These are phyloP conservation scores for Viridothelium virens DNA, from an alignment of 495 filamentous ascomycete species.

Conservation along the genomic window DNA sequence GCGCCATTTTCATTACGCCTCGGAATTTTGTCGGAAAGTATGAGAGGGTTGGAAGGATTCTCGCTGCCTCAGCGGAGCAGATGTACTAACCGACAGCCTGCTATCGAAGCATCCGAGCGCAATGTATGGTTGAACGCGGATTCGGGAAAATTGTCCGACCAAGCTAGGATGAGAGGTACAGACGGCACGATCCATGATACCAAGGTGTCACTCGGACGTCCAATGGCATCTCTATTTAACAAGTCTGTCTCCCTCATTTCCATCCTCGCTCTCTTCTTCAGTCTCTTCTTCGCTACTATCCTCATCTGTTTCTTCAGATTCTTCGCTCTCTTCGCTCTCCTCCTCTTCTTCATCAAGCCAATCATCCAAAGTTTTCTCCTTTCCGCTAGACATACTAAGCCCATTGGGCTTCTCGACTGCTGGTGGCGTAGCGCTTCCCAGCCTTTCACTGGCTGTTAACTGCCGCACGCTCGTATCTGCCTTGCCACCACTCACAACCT, in stretches of 20 bases:
- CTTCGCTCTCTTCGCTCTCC: constrained; percentile 44
- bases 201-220: neutral
- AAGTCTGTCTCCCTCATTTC: constrained; percentile 40
- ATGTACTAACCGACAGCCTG: too few species aligned
- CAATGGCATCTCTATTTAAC: constrained; percentile 29
- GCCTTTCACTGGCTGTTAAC: constrained; percentile 21
- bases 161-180: neutral
- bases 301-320: constrained; percentile 39
- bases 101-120: neutral
- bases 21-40: neutral
- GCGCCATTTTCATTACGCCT: neutral
- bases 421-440: constrained; percentile 16
- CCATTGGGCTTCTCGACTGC: constrained; percentile 20
- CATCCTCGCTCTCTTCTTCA: constrained; percentile 42
- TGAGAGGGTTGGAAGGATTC: neutral
- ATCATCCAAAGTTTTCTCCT: constrained; percentile 74
- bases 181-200: neutral
- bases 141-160: neutral
- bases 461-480: constrained; percentile 34
- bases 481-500: constrained; percentile 20
- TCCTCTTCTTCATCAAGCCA: constrained; percentile 70
- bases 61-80: neutral
- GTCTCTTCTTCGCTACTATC: constrained; percentile 45
- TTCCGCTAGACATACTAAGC: constrained; percentile 16
- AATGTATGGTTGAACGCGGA: neutral